Base-by-base conservation (phyloP, 2,329 filamentous ascomycete genomes). In the Sporothrix phasma region DNA sequence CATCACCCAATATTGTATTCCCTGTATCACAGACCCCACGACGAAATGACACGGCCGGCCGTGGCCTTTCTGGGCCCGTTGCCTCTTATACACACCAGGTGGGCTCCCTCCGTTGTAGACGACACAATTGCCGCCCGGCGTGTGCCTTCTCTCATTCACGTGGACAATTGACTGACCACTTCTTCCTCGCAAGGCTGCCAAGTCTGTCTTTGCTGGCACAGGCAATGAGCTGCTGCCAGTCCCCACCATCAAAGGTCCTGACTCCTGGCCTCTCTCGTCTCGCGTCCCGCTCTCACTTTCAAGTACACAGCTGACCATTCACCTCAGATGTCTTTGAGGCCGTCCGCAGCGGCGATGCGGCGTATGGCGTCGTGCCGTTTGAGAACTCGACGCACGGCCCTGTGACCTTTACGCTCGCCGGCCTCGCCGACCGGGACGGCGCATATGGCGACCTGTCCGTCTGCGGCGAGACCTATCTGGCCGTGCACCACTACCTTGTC, bases 321-420 rank as follows among this genome's bases (percentile, higher is more conserved):
- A 68, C n/a, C n/a, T n/a, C n/a, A 88, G 90, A 94, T 72, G 86
- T 96, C 70, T 96, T 97, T 74, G 80, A 86, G 60, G 81, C 86
- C 17, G 88, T 96, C 5, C 90, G 95, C 71, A 79, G 80, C 43
- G 81, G 84, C 65, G 73, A 78, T 51, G 84, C 84, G 0, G 76
- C 82, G 61, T 87, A 87, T 64, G 94, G 92, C 69, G 89, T 97
- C 37, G 89, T 97, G 1, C 94, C 94, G 6, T 92, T 96, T 75
- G 93, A 97, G 74, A 99, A 99, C 79, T 95, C 90, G 46, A 93
- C 90, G 73, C 96, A 97, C 75, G 94, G 94, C 71, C 88, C 88
- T 63, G 94, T 99, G 59, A 86, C 94, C 64, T 89, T 91, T 74
- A 96, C 92, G 0, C 83, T 97, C 26, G 92, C 97, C 75, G 84